Evolutionary conservation across 2,329 filamentous ascomycete species (phyloP), one percentile per base, ranked within the genome.

Genomic region (Beauveria brongniartii): DNA sequence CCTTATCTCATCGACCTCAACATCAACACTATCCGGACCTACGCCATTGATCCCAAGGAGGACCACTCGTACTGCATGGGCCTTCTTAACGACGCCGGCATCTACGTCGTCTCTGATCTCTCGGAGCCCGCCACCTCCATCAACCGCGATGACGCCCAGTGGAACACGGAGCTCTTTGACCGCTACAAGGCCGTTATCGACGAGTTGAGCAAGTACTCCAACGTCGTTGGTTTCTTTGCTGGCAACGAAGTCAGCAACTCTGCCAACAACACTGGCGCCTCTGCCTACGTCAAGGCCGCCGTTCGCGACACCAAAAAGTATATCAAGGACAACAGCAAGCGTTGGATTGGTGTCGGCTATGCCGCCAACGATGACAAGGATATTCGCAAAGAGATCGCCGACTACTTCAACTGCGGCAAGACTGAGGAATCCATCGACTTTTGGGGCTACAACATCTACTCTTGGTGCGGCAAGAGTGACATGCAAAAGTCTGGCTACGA

Each of bases 391-490:
- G 80, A 91, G 69, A 85, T 97, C 71, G 90, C 91, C 67, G 79
- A 91, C 72, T 99, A 96, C 83, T 97, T 99, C 80, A 92, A 96
- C 82, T 99, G 94, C 72, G 90, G 92, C 63, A 61, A 69, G 3
- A 75, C 84, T 63, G 72, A 80, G 40, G 77, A 80, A 9, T 70
- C 89, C 63, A 96, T 97, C 66, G 94, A 99, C 77, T 97, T 95
- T 82, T 99, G 92, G 90, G 94, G 94, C 63, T 97, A 97, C 88
- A 99, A 99, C 82, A 96, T 97, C 78, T 99, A 99, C 83, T 96
- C 92, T 58, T 99, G 94, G 94, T 99, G 94, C 74, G 94, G 93
- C 67, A 75, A 92, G 68, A 96, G 90, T 71, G 85, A 80, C 69
- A 94, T 89, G 78, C 71, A 80, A 41, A 72, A 81, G 63, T 97